These are phyloP conservation scores for Suhomyces faveliae DNA, from an alignment of 805 yeast species.

Conservation along the genomic window DNA sequence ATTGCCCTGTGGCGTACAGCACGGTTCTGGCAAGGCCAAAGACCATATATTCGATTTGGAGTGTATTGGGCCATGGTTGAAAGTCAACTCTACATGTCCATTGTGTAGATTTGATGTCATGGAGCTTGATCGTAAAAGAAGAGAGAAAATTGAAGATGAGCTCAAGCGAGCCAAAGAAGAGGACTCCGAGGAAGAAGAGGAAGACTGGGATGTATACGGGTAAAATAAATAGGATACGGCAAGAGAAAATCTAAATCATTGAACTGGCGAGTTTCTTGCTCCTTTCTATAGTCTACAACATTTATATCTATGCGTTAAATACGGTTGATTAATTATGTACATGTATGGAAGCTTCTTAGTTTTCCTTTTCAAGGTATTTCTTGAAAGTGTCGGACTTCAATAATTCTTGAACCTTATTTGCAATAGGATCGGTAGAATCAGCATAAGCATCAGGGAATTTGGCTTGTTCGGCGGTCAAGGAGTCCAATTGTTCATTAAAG, in stretches of 20 bases:
- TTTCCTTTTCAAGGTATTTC: conserved; percentile 40
- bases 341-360: background rate
- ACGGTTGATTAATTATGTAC: background rate
- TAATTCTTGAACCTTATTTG: conserved; percentile 67
- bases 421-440: conserved; percentile 46
- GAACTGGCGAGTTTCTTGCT: background rate
- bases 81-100: conserved; percentile 75
- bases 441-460: conserved; percentile 34
- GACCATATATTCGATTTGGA: conserved; percentile 83
- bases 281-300: background rate
- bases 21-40: conserved; percentile 19
- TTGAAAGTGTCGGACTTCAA: conserved; percentile 71
- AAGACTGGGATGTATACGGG: conserved; percentile 80
- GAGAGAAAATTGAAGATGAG: conserved; percentile 34
- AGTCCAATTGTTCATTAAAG: conserved; percentile 34
- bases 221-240: background rate
- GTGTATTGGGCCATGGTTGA: conserved; percentile 88
- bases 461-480: conserved; percentile 25
- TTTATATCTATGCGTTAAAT: background rate
- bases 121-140: conserved; percentile 30
- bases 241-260: background rate
- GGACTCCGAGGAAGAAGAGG: conserved; percentile 56
- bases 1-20: conserved; percentile 58
- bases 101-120: conserved; percentile 75
- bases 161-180: conserved; percentile 38